Evolutionary conservation across 805 yeast species (phyloP), one percentile per base, ranked within the genome.

Genomic region (Starmerella ratchasimensis): DNA sequence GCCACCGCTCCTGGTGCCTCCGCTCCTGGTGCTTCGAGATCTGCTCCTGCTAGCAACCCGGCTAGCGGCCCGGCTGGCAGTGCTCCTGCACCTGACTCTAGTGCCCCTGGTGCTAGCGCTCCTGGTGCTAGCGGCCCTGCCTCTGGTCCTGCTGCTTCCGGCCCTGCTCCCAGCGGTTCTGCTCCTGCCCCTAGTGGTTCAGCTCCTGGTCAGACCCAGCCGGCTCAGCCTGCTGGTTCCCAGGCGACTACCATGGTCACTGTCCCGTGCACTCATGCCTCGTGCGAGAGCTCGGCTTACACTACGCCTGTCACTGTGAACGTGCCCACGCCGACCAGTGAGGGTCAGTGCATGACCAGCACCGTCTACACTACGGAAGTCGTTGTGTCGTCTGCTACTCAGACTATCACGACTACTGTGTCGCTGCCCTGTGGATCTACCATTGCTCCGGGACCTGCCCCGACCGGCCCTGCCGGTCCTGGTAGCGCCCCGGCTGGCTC

Each of bases 241-340:
- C n/a, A n/a, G n/a, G n/a, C n/a, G n/a, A 21, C 33, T 10, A 41
- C 44, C 3, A 41, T 38, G n/a, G 41, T 41, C 16, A 33, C 35
- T 2, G 17, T 41, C 11, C 38, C 44, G 14, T 47, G 51, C 38
- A 25, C 44, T 13, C 41, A 42, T 2, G 11, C 37, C 4, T 8
- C 30, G 1, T 46, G 49, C 20, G 25, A 21, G 21, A 30, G 31
- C 2, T 41, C 47, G 2, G 29, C 22, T 5, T 41, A 37, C 32
- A 45, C 51, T 1, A 45, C 49, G 2, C 41, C 44, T 1, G 34
- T 36, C 34, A 31, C 28, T n/a, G 32, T 42, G 23, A 42, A 39
- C 2, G 29, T 41, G 4, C 40, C 45, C 2, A 38, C 19, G 4
- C 26, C 34, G 15, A 35, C 29, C 5, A 25, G 34, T 15, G 21